Evolutionary conservation across 75 land plant genomes (phyloP), one percentile per base, ranked within the genome.

Genomic region (Selaginella moellendorffii): DNA sequence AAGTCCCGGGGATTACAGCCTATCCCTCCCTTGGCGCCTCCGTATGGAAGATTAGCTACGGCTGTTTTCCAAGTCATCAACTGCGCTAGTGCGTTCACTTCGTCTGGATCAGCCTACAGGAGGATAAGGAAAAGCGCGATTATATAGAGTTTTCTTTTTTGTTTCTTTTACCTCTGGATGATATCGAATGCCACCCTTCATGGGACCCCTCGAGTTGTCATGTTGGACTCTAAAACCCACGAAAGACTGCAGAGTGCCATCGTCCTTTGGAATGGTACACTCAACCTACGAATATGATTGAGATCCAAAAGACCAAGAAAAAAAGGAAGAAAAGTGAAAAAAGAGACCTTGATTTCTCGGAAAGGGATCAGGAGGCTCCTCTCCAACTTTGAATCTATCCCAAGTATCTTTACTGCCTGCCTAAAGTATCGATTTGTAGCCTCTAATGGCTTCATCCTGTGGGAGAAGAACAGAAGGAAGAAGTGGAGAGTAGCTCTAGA

Each of bases 21-120:
- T 52, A 87, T 87, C 0, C 97, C 97, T 12, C 97, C 97, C 65
- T 90, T 90, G 19, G 97, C 97, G 0, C 97, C 97, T 63, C 97
- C 97, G 65, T 87, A 90, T 17, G 97, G 97, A 25, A 87, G 78
- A 25, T 87, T 82, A 31, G 83, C 97, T 18, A 90, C 86, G 24
- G 97, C 93, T 27, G 97, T 82, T 72, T 90, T 90, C 97, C 97
- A 90, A 54, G 97, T 87, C 97, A 90, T 90, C 2, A 90, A 68
- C 73, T 90, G 97, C 62, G 97, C 97, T 53, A 90, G 71, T 2
- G 96, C 96, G 74, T 90, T 90, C 51, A 90, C 96, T 53, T 90
- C 96, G 68, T 90, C 83, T 28, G 86, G 88, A 61, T 90, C 92
- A 62, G 87, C 96, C 96, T 90, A 69, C 27, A 70, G 14, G 24